Evolutionary conservation across 108 stramenopile genomes (phyloP), one percentile per base, ranked within the genome.

Genomic region (Fistulifera pelliculosa): DNA sequence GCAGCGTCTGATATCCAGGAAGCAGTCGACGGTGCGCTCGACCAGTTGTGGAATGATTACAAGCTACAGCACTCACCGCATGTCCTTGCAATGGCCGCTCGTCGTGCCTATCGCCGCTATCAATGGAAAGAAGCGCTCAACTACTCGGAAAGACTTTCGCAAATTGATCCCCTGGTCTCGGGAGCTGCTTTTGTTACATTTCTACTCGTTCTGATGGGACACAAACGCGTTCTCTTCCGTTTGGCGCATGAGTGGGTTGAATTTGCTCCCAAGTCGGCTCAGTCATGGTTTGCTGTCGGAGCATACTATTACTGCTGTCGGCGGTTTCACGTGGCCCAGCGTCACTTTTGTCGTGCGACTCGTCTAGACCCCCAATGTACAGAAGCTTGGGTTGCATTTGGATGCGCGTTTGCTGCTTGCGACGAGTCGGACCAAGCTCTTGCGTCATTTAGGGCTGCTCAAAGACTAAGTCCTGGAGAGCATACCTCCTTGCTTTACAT

Each of bases 401-500:
- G 95, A 19, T 76, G 87, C 62, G 70, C 92, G 22, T 94, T 96
- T 67, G 87, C 94, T 18, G 80, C 86, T 0, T 92, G 87, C 48
- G 97, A 96, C 63, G 97, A 98, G 62, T 85, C 80, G 25, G 97
- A 98, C 62, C 94, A 95, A 70, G 97, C 97, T 10, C 63, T 96
- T 65, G 87, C 92, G 39, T 87, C 85, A 15, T 96, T 94, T 61
- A 85, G 97, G 2, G 83, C 95, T 16, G 95, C 97, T 1, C 80
- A 87, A 44, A 80, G 93, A n/a, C 65, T 96, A 24, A 69, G 74
- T 44, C 79, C 88, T 12, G 93, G 92, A 14, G 75, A 81, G 48
- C 83, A 94, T 56, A 57, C 82, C 2, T 81, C 92, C 15, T 53
- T 95, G 13, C 62, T 96, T 39, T 96, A 90, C 73, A 94, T 96